A percentile compares a stretch with the other conserved stretches of the same genome.
Evolutionary conservation across 306 rosid genomes (phyloP).

Genomic region (Trifolium pratense): DNA sequence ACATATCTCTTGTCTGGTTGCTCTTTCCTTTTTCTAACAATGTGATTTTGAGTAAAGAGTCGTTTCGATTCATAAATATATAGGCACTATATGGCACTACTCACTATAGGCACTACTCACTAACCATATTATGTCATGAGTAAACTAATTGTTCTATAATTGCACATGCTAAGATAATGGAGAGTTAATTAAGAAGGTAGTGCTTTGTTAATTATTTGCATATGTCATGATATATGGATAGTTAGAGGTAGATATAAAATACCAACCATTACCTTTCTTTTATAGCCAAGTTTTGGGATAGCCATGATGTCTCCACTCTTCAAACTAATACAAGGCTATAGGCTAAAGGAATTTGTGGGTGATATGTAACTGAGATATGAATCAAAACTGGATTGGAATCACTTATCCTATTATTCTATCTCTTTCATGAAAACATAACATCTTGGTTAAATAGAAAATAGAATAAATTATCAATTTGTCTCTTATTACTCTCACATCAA

Average conservation of each 20-base stretch:
- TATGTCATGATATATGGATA: neutral
- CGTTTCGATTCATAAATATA: neutral
- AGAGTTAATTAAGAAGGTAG: constrained; percentile 2
- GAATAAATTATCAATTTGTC: too few relatives aligned
- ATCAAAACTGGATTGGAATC: constrained; percentile 18
- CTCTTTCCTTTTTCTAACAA: neutral
- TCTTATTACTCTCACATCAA: too few relatives aligned
- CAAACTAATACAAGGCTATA: constrained; percentile 8
- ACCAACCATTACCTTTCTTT: neutral
- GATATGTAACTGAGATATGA: neutral
- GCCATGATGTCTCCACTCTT: neutral
- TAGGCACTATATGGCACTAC: neutral
- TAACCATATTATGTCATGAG: constrained; percentile 1
- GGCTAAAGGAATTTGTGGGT: constrained; percentile 5
- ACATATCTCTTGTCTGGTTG: constrained; percentile 21
- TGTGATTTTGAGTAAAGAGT: neutral
- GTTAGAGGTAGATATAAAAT: neutral
- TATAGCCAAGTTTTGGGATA: constrained; percentile 8
- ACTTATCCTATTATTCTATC: neutral
- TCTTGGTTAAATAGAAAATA: neutral
- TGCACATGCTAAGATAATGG: constrained; percentile 21
- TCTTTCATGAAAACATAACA: neutral
- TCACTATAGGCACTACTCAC: too few relatives aligned
- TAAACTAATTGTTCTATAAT: constrained; percentile 12
- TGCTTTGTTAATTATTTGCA: constrained; percentile 20